Conservation (phyloP, 108 stramenopile species). For the Pseudonitzschia multiseries region DNA sequence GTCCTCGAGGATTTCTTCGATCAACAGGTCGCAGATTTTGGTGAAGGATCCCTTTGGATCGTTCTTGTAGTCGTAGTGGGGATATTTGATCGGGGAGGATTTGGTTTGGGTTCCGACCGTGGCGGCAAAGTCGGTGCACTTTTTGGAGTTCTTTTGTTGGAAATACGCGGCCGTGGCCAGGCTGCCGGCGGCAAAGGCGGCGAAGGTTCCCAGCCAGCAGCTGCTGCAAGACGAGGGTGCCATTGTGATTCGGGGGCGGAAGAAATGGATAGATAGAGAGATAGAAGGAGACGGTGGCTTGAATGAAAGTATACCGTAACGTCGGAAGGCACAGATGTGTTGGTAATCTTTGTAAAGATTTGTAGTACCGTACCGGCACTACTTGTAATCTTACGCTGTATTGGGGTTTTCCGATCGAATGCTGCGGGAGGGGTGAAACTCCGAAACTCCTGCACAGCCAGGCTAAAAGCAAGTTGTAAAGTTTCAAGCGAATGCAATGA, state of each 20-base stretch:
- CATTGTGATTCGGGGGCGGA: neutral
- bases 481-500: too few relatives aligned
- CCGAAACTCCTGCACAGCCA: too few relatives aligned
- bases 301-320: too few relatives aligned
- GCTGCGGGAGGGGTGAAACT: too few relatives aligned
- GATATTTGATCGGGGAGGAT: slow-evolving; percentile 19
- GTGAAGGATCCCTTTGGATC: slow-evolving; percentile 49
- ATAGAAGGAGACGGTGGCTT: too few relatives aligned
- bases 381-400: too few relatives aligned
- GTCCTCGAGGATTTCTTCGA: slow-evolving; percentile 53
- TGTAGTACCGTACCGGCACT: too few relatives aligned
- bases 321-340: too few relatives aligned
- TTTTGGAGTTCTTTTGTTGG: neutral
- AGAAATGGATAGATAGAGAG: too few relatives aligned
- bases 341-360: too few relatives aligned
- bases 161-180: slow-evolving; percentile 27
- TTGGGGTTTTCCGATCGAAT: too few relatives aligned
- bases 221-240: neutral
- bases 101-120: neutral
- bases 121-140: slow-evolving; percentile 24
- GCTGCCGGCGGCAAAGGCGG: slow-evolving; percentile 33
- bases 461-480: too few relatives aligned
- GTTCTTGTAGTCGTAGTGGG: slow-evolving; percentile 34
- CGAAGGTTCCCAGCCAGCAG: slow-evolving; percentile 3
- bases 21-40: slow-evolving; percentile 56